Evolutionary conservation across 306 rosid genomes (phyloP), one percentile per base, ranked within the genome.

Genomic region (Fagus sylvatica): DNA sequence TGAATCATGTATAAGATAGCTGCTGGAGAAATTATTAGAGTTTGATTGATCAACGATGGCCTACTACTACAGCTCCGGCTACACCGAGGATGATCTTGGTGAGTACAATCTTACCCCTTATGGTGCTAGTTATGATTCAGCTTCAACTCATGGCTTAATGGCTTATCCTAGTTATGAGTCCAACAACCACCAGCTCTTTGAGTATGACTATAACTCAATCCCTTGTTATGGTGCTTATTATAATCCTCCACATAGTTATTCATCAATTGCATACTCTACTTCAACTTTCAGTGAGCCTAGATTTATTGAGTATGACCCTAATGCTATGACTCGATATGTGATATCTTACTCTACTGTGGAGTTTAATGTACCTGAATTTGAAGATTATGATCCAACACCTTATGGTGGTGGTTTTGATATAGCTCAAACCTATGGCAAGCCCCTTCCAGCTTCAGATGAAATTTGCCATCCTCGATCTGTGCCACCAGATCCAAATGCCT

Each of bases 381-480:
- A 92, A 34, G 97, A 94, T 0, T 90, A 89, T 65, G 95, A 94
- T 48, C 89, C 98, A 42, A 88, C 97, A 15, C 97, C 98, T 80
- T 92, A 95, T 69, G 89, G 33, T 43, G 98, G 98, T 79, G 98
- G 98, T 0, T 92, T 83, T 81, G 89, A 89, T 80, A 77, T 86
- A 16, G 75, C 33, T 69, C 60, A 72, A 62, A 84, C 89, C 66
- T 92, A 95, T 78, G 98, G 98, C 17, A 89, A 87, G n/a, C 90
- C 97, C 12, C 86, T 92, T 41, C 85, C 87, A 2, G 93, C 96
- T 42, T 90, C 98, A 16, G 89, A 80, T 48, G 78, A 91, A 76
- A 95, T 80, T 33, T 95, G 98, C 28, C 87, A 95, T 71, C 93
- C 97, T 49, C 88, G 77, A 36, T 80, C 89, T 41, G 69, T 59